Evolutionary conservation across 331 rosid genomes (phyloP).

Genomic region (Ulmus americana): DNA sequence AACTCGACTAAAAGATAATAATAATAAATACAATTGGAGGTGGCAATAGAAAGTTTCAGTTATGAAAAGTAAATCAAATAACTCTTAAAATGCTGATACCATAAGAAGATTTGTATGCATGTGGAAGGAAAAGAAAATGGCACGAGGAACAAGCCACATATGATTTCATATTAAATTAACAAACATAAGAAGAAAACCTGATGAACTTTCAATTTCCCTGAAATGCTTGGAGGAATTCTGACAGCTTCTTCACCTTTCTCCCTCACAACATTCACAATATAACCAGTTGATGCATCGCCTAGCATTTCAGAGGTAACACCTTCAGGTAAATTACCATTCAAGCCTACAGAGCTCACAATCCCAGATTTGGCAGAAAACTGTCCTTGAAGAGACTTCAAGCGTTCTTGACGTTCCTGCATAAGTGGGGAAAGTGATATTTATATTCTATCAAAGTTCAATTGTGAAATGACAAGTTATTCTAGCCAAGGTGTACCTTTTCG

Average conservation of each 20-base stretch:
- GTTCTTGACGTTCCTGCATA: constrained; percentile 91
- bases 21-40: neutral
- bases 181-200: constrained; percentile 47
- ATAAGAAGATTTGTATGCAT: neutral
- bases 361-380: constrained; percentile 70
- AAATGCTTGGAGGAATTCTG: constrained; percentile 85
- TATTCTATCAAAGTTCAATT: constrained; percentile 3
- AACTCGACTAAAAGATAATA: constrained; percentile 1
- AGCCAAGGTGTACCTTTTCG: constrained; percentile 58
- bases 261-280: constrained; percentile 90
- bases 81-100: constrained; percentile 1
- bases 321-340: constrained; percentile 65
- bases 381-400: constrained; percentile 68
- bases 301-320: constrained; percentile 66
- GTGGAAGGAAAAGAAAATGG: neutral
- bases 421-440: constrained; percentile 12
- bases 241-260: constrained; percentile 90
- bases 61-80: neutral
- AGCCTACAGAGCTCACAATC: constrained; percentile 44
- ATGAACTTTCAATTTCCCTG: constrained; percentile 77
- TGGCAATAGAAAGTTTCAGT: neutral
- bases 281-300: constrained; percentile 71
- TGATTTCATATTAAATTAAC: neutral
- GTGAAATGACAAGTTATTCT: constrained; percentile 3
- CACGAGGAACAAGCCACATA: neutral